A percentile compares a stretch with the other conserved stretches of the same genome.
phyloP scores from a whole-genome alignment of 345 rosid genomes.

The Abelmoschus esculentus region DNA sequence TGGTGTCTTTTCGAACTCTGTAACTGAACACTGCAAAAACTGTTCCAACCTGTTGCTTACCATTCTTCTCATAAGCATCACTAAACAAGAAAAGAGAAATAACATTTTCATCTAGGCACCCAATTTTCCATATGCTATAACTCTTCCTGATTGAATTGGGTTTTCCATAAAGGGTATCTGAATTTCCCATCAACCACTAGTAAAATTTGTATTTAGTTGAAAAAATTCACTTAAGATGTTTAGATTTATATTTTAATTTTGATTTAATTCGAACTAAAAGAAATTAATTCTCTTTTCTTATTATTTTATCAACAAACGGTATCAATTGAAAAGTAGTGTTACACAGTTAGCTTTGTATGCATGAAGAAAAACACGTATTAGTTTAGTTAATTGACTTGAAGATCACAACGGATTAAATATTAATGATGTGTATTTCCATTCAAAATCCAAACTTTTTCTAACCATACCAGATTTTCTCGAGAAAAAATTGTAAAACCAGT shows the following conservation, averaged over 20 bases:
- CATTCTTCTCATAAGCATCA: slow-evolving; percentile 59
- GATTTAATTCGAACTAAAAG: too few species aligned
- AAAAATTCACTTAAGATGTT: too few species aligned
- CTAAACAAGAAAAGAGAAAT: slow-evolving; percentile 84
- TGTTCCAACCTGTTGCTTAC: slow-evolving; percentile 55
- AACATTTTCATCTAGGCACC: slow-evolving; percentile 52
- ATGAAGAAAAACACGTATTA: not conserved
- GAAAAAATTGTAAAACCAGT: not conserved
- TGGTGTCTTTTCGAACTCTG: slow-evolving; percentile 49
- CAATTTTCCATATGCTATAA: slow-evolving; percentile 66
- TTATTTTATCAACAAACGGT: too few species aligned
- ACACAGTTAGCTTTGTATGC: too few species aligned
- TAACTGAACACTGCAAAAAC: slow-evolving; percentile 74
- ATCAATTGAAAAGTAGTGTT: too few species aligned
- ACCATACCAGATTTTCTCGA: not conserved
- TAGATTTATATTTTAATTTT: too few species aligned
- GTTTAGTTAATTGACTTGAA: not conserved
- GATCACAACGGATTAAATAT: not conserved
- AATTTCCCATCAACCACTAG: too few species aligned
- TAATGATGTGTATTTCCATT: not conserved
- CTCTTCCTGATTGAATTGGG: slow-evolving; percentile 69
- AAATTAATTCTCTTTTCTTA: too few species aligned
- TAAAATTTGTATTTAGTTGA: too few species aligned
- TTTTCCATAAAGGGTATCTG: too few species aligned
- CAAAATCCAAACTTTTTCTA: not conserved